Evolutionary conservation across 306 rosid genomes (phyloP).

Genomic region (Sechiopsis laciniata): DNA sequence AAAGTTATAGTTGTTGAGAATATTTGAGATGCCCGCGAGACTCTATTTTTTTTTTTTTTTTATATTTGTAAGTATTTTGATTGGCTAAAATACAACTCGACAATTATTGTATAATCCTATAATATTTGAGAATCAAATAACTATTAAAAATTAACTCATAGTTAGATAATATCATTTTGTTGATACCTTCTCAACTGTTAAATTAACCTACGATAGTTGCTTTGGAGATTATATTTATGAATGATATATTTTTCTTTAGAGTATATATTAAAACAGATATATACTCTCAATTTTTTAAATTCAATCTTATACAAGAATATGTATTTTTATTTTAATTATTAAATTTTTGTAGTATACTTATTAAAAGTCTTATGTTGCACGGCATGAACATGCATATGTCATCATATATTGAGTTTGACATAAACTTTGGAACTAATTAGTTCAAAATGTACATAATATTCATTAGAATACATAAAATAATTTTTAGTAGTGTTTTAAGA

Average conservation of each 20-base stretch:
- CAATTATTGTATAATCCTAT: too few relatives aligned
- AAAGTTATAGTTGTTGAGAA: too few relatives aligned
- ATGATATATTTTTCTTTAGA: not conserved
- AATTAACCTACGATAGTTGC: too few relatives aligned
- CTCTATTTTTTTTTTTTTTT: too few relatives aligned
- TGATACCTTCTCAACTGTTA: too few relatives aligned
- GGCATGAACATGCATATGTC: not conserved
- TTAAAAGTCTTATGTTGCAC: not conserved
- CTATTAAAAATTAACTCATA: too few relatives aligned
- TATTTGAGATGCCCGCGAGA: not conserved
- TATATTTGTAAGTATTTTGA: too few relatives aligned
- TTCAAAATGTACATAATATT: not conserved
- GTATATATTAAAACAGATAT: too few relatives aligned
- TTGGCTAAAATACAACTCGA: too few relatives aligned
- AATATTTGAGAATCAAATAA: too few relatives aligned
- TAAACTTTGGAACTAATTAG: not conserved
- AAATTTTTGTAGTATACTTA: not conserved
- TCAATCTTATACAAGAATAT: not conserved
- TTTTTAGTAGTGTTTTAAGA: not conserved
- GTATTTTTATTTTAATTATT: not conserved
- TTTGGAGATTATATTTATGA: not conserved
- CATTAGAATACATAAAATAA: not conserved
- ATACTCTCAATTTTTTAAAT: not conserved
- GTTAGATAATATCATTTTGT: too few relatives aligned
- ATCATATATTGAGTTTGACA: not conserved